A percentile compares a stretch with the other conserved stretches of the same genome.
These are phyloP conservation scores for Bruguiera gymnorhiza DNA, from an alignment of 345 rosid genomes.

Conservation along the genomic window DNA sequence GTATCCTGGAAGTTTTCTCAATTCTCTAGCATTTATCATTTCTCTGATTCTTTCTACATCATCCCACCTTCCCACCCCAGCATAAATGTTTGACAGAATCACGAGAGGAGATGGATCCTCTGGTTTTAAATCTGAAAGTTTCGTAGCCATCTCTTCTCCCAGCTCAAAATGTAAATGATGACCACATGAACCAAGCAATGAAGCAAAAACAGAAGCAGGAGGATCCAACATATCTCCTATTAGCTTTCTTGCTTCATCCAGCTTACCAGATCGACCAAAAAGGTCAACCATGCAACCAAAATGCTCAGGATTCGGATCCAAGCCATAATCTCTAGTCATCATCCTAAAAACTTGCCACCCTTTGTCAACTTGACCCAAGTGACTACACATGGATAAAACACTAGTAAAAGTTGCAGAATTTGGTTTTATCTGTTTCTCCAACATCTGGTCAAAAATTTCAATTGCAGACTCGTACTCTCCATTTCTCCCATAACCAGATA, in stretches of 20 bases:
- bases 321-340: conserved; percentile 35
- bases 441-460: conserved; percentile 46
- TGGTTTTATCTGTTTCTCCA: conserved; percentile 42
- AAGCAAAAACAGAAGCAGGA: conserved; percentile 47
- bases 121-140: conserved; percentile 50
- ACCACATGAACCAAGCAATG: conserved; percentile 59
- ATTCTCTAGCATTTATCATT: conserved; percentile 39
- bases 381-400: conserved; percentile 51
- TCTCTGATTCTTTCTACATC: conserved; percentile 52
- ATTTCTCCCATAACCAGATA: conserved; percentile 69
- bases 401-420: conserved; percentile 48
- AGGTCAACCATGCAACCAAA: conserved; percentile 59
- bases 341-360: conserved; percentile 42
- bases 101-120: conserved; percentile 52
- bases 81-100: conserved; percentile 55
- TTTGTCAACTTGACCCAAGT: conserved; percentile 48
- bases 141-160: conserved; percentile 49
- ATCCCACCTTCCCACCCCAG: conserved; percentile 50
- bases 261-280: conserved; percentile 49
- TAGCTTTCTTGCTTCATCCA: conserved; percentile 51
- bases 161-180: conserved; percentile 42
- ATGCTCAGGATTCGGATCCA: conserved; percentile 46
- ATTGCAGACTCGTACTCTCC: conserved; percentile 51
- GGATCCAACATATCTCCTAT: conserved; percentile 40
- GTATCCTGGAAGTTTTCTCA: conserved; percentile 45